phyloP scores from a whole-genome alignment of 1,139 yeast genomes.

The Kodamaea arcana region DNA sequence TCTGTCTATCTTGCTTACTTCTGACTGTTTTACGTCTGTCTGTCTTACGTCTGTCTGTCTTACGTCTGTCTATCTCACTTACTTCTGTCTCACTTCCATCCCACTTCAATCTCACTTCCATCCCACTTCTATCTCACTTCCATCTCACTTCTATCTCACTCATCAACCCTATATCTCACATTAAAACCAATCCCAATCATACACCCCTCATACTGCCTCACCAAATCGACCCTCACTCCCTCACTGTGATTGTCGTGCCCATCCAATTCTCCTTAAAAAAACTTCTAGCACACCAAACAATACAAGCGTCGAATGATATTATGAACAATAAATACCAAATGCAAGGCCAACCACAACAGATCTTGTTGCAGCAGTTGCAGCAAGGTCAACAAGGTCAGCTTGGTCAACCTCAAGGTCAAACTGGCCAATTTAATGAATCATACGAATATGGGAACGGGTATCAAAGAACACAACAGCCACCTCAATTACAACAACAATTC shows the following conservation, averaged over 20 bases:
- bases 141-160: no score
- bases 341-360: constrained; percentile 42
- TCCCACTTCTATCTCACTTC: no score
- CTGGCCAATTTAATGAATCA: constrained; percentile 12
- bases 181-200: no score
- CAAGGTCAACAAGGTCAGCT: constrained; percentile 24
- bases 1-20: no score
- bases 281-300: neutral
- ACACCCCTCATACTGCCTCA: no score
- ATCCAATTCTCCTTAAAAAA: neutral
- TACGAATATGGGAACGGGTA: constrained; percentile 13
- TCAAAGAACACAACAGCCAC: constrained; percentile 24
- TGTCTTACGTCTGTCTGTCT: no score
- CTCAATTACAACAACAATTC: constrained; percentile 22
- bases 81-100: no score
- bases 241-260: no score
- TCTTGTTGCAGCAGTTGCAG: constrained; percentile 43
- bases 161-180: no score
- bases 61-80: no score
- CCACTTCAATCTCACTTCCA: no score
- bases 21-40: no score
- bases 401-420: constrained; percentile 17
- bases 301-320: neutral
- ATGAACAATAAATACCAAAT: constrained; percentile 27
- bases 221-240: neutral